Percentiles rank a stretch among this genome's conserved stretches.
Conservation (phyloP, 345 rosid species). For the Lumnitzera littorea region DNA sequence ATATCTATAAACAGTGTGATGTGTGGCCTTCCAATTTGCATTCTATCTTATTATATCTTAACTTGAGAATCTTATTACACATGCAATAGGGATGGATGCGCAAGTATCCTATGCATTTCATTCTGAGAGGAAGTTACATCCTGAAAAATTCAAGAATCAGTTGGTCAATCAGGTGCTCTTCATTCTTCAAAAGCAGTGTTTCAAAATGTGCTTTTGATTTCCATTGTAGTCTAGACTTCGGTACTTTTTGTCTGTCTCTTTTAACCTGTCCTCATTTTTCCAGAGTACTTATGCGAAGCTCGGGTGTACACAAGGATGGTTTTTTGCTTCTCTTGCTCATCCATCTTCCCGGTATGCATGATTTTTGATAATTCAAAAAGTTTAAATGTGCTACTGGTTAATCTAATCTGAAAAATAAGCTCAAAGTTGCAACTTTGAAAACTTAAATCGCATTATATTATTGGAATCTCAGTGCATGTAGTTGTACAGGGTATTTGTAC, state of each 20-base stretch:
- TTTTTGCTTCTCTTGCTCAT: slow-evolving; percentile 63
- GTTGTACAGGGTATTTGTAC: not conserved
- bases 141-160: slow-evolving; percentile 87
- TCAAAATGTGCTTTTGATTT: not conserved
- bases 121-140: slow-evolving; percentile 72
- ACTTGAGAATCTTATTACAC: not conserved
- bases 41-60: no score
- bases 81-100: slow-evolving; percentile 85
- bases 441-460: not conserved
- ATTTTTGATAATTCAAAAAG: not conserved
- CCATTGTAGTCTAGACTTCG: not conserved
- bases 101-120: slow-evolving; percentile 88
- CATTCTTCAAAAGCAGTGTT: not conserved
- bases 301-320: slow-evolving; percentile 96
- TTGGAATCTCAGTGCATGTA: not conserved
- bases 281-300: slow-evolving; percentile 86
- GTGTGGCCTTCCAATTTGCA: no score
- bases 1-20: no score
- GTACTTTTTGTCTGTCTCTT: not conserved
- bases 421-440: not conserved
- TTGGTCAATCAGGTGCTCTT: slow-evolving; percentile 78
- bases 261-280: not conserved
- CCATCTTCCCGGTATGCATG: slow-evolving; percentile 56
- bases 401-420: not conserved
- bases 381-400: not conserved